Percentiles rank a stretch among this genome's conserved stretches.
Conservation (phyloP, 2,329 filamentous ascomycete genomes). For the Aspergillus puulaauensis region DNA sequence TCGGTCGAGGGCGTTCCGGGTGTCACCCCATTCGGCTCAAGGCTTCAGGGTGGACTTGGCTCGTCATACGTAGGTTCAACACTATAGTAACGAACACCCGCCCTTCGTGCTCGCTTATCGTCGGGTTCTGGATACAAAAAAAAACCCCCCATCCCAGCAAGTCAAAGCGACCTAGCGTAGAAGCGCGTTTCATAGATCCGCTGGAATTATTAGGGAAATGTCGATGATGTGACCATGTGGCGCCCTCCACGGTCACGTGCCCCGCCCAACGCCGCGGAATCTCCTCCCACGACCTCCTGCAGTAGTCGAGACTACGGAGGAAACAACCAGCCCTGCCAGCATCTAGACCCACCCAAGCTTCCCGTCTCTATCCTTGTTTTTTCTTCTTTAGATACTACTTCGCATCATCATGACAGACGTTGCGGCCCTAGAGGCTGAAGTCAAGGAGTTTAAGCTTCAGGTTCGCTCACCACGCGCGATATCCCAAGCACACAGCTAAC, state of each 20-base stretch:
- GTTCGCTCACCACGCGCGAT: constrained; percentile 31
- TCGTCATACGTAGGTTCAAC: background rate
- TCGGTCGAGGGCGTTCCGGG: background rate
- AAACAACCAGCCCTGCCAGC: background rate
- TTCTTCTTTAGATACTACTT: background rate
- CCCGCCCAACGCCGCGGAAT: background rate
- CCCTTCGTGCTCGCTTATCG: background rate
- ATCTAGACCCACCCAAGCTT: background rate
- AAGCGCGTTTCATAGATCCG: background rate
- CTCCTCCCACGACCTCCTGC: background rate
- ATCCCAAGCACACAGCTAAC: background rate
- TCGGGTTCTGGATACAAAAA: background rate
- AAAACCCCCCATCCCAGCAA: background rate
- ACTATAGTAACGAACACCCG: background rate
- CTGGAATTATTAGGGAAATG: background rate
- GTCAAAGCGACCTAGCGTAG: too few relatives aligned
- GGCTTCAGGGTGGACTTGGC: background rate
- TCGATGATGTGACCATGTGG: background rate
- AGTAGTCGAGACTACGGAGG: background rate
- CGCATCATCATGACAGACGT: constrained; percentile 41
- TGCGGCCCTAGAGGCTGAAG: constrained; percentile 47
- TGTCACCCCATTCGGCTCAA: background rate
- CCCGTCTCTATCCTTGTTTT: background rate
- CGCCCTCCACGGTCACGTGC: background rate
- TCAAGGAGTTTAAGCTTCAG: constrained; percentile 62